These are phyloP conservation scores for Salvia splendens DNA, from an alignment of 257 asterid species.

Conservation along the genomic window DNA sequence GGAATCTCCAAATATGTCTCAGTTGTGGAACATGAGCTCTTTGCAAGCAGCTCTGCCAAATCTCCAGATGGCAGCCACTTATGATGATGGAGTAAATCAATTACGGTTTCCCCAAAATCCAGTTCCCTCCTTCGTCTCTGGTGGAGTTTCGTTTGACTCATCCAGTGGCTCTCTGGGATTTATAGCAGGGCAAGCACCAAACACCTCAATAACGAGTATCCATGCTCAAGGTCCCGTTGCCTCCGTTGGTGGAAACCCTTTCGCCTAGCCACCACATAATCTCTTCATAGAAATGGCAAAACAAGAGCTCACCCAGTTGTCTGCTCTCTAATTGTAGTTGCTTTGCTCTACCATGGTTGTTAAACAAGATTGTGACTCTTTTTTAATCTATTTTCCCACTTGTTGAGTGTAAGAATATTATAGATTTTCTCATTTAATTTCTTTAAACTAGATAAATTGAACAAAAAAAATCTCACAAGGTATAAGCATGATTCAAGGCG, in stretches of 20 bases:
- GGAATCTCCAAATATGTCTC: conserved; percentile 52
- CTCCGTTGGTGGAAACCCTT: conserved; percentile 75
- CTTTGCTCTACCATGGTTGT: not conserved
- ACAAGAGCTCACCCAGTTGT: not conserved
- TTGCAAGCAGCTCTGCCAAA: conserved; percentile 73
- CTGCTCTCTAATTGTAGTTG: not conserved
- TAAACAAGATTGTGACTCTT: not conserved
- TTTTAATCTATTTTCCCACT: not conserved
- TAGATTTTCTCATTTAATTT: too few relatives aligned
- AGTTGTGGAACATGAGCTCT: conserved; percentile 79
- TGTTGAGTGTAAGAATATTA: too few relatives aligned
- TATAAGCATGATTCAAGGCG: too few relatives aligned
- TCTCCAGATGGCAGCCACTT: conserved; percentile 51
- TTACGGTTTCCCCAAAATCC: conserved; percentile 64
- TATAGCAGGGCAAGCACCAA: conserved; percentile 58
- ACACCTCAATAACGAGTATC: conserved; percentile 51
- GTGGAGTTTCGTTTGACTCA: conserved; percentile 44
- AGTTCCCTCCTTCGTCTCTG: conserved; percentile 46
- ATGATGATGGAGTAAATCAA: conserved; percentile 49
- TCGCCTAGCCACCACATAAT: conserved; percentile 47
- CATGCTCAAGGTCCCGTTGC: conserved; percentile 66
- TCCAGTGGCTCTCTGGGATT: conserved; percentile 54
- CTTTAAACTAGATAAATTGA: too few relatives aligned
- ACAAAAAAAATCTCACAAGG: too few relatives aligned
- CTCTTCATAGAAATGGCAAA: conserved; percentile 5